Conservation (phyloP, 345 rosid species). For the Nasturtium officinale region DNA sequence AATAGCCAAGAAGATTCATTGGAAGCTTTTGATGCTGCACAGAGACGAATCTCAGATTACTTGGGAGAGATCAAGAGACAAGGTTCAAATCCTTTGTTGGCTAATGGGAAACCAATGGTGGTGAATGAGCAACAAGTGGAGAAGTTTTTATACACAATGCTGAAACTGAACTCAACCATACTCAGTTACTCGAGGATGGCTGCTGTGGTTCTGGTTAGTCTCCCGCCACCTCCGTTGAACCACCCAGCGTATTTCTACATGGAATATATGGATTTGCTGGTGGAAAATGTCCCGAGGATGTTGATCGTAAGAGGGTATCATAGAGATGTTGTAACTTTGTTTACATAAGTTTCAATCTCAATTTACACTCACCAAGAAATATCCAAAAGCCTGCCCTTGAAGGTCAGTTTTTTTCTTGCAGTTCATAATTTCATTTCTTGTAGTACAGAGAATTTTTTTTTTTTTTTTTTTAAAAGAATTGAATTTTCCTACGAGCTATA, state of each 20-base stretch:
- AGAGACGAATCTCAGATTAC: slow-evolving; percentile 65
- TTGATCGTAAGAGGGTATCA: slow-evolving; percentile 98
- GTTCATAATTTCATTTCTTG: slow-evolving; percentile 21
- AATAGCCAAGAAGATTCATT: slow-evolving; percentile 70
- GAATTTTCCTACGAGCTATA: slow-evolving; percentile 1
- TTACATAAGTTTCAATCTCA: slow-evolving; percentile 62
- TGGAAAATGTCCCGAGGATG: slow-evolving; percentile 91
- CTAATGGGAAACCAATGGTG: slow-evolving; percentile 77
- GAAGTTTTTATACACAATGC: slow-evolving; percentile 78
- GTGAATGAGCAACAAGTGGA: slow-evolving; percentile 68
- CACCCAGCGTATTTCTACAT: slow-evolving; percentile 96
- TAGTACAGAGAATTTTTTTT: slow-evolving; percentile 22
- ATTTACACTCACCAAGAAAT: slow-evolving; percentile 16
- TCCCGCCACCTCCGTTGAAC: slow-evolving; percentile 56
- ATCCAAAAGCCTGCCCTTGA: slow-evolving; percentile 22
- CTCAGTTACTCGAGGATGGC: slow-evolving; percentile 84
- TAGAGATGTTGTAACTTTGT: slow-evolving; percentile 93
- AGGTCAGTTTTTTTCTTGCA: slow-evolving; percentile 26
- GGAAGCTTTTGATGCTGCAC: slow-evolving; percentile 79
- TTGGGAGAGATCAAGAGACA: slow-evolving; percentile 65
- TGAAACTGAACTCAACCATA: slow-evolving; percentile 85
- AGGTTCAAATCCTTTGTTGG: slow-evolving; percentile 52
- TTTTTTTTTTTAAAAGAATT: slow-evolving; percentile 18
- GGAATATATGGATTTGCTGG: slow-evolving; percentile 99
- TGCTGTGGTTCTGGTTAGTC: slow-evolving; percentile 87